Percentiles rank a stretch among this genome's conserved stretches.
These are phyloP conservation scores for Calonectria leucothoes DNA, from an alignment of 2,329 filamentous ascomycete genomes.

Conservation along the genomic window DNA sequence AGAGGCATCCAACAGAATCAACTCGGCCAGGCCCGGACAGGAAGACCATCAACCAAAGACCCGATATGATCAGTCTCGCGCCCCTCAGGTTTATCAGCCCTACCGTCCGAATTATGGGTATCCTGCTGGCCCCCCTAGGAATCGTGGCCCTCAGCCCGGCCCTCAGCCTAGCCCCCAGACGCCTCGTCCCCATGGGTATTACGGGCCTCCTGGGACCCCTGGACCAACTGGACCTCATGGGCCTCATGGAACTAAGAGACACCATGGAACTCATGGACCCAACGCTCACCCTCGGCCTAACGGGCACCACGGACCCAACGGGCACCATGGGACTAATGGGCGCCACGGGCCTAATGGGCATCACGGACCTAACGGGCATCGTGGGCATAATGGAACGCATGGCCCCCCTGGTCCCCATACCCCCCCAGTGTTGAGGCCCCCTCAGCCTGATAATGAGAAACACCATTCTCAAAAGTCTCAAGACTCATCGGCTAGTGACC, in stretches of 20 bases:
- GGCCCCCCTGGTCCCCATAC: conserved; percentile 30
- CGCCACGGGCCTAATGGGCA: not conserved
- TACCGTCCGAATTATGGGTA: conserved; percentile 28
- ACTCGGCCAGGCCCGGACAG: conserved; percentile 49
- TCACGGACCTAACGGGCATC: not conserved
- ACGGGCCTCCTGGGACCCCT: not conserved
- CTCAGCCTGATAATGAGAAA: conserved; percentile 48
- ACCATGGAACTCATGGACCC: not conserved
- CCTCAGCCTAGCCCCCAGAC: conserved; percentile 25
- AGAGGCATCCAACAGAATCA: conserved; percentile 61
- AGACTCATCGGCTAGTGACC: conserved; percentile 53
- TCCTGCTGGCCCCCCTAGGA: conserved; percentile 30
- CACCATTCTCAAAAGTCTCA: conserved; percentile 56
- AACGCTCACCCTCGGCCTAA: not conserved
- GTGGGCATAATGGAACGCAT: not conserved
- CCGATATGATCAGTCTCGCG: conserved; percentile 40
- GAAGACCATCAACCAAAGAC: conserved; percentile 45
- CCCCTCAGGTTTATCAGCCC: conserved; percentile 25
- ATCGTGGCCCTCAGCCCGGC: conserved; percentile 26
- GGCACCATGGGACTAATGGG: not conserved
- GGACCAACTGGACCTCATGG: not conserved
- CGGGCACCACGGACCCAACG: not conserved
- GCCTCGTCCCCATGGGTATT: conserved; percentile 31
- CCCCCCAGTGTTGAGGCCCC: conserved; percentile 36
- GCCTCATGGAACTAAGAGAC: not conserved